phyloP scores from a whole-genome alignment of 768 basidiomycete species.

The Fomitopsis pulvina region DNA sequence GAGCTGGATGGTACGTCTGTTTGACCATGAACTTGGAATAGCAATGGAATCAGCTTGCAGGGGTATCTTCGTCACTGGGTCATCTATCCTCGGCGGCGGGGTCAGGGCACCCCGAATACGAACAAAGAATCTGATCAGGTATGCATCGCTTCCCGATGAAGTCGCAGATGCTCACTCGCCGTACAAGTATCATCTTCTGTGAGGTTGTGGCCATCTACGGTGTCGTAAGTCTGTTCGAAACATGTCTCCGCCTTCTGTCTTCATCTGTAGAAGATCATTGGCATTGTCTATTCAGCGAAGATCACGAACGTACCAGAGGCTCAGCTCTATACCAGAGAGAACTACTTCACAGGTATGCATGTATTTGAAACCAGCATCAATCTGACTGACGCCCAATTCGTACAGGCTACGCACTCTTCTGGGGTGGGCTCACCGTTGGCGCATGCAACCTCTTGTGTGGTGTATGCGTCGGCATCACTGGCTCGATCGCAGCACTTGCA shows the following conservation, averaged over 20 bases:
- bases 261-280: conserved; percentile 75
- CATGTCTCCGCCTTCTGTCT: not conserved
- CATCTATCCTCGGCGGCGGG: conserved; percentile 96
- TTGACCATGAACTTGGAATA: too few relatives aligned
- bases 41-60: conserved; percentile 36
- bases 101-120: conserved; percentile 89
- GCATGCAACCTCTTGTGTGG: conserved; percentile 94
- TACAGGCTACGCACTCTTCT: conserved; percentile 90
- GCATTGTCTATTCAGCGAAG: conserved; percentile 92
- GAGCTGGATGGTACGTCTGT: conserved; percentile 78
- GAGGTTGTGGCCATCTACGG: conserved; percentile 99
- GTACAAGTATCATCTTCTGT: conserved; percentile 90
- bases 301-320: conserved; percentile 52
- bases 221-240: conserved; percentile 49
- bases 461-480: conserved; percentile 89
- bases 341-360: conserved; percentile 89
- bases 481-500: conserved; percentile 89
- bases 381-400: not conserved
- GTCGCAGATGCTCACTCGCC: not conserved
- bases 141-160: conserved; percentile 9
- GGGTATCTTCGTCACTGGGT: conserved; percentile 96
- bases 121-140: conserved; percentile 98
- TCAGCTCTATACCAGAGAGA: conserved; percentile 74
- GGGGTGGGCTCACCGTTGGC: conserved; percentile 94
- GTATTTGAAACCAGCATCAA: not conserved